phyloP scores from a whole-genome alignment of 164 flowering plant genomes.

The Vitis rupestris region DNA sequence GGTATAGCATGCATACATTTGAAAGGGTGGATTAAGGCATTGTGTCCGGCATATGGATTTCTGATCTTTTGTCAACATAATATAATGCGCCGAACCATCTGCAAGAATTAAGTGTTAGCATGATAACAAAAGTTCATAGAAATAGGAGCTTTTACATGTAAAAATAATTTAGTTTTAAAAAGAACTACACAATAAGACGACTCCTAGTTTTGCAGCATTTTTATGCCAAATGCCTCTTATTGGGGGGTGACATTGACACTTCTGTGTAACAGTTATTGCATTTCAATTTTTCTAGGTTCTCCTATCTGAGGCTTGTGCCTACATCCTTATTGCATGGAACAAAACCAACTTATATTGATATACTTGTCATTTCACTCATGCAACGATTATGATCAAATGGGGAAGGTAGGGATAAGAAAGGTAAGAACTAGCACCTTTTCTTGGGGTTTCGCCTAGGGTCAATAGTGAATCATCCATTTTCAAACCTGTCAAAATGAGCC shows the following conservation, averaged over 20 bases:
- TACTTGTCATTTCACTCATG: not conserved
- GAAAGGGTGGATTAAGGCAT: conserved; percentile 10
- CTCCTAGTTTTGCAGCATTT: not conserved
- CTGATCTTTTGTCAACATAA: conserved; percentile 7
- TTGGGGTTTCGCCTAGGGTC: not conserved
- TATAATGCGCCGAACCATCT: not conserved
- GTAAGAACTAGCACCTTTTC: not conserved
- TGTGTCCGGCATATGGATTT: conserved; percentile 14
- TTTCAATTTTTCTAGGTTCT: not conserved
- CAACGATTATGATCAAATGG: not conserved
- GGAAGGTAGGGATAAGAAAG: not conserved
- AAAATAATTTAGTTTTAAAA: not conserved
- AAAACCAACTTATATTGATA: no score
- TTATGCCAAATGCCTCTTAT: not conserved
- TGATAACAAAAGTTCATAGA: not conserved
- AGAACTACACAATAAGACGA: not conserved
- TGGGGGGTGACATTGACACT: not conserved
- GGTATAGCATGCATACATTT: conserved; percentile 4
- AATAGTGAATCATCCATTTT: not conserved
- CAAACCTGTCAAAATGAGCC: not conserved
- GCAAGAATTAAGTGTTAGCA: conserved; percentile 2
- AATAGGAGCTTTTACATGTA: not conserved
- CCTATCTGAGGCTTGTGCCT: not conserved
- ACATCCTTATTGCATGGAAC: not conserved
- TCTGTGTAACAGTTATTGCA: not conserved